Evolutionary conservation across 208 protist genomes (phyloP), one percentile per base, ranked within the genome.

Genomic region (Crithidia acanthocephali): DNA sequence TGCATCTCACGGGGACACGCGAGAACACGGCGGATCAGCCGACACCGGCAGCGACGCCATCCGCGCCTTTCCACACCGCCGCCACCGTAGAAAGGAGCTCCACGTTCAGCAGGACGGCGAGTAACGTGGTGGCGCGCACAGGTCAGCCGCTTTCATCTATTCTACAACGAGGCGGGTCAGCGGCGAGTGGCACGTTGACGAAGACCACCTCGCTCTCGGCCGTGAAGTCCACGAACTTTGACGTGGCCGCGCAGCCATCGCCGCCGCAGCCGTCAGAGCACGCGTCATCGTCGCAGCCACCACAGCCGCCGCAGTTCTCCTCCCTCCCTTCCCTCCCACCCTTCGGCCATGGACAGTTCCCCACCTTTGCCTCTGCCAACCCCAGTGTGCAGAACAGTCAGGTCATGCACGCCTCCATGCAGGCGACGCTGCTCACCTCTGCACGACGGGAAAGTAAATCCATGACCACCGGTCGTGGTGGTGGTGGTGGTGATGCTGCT

Each of bases 121-220:
- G 22, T 8, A 37, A 8, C 28, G 25, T 16, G 8, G 13, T 52
- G n/a, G n/a, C n/a, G 37, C 42, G 42, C 25, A 22, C 42, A 0
- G 32, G 33, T 0, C 62, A 56, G 27, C n/a, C 35, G 2, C 9
- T 68, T 10, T 56, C 62, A 0, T 68, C 48, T 13, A 58, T 68
- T 22, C 23, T 47, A n/a, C 62, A 68, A 33, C 62, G 33, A 23
- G 62, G 62, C 35, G 62, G 30, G 25, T 58, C 62, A 1, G 28
- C 35, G 9, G 48, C 62, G 48, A 57, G 62, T 16, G 48, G 32
- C 3, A 33, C 48, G 33, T 9, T 68, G 23, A 47, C 9, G 22
- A 58, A 10, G 28, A 47, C 48, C 11, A 48, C 62, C n/a, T 56
- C 48, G 16, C n/a, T 50, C 9, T 57, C 61, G 7, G 28, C 48